phyloP scores from a whole-genome alignment of 371 early-diverging fungal species.

The Zychaea mexicana region DNA sequence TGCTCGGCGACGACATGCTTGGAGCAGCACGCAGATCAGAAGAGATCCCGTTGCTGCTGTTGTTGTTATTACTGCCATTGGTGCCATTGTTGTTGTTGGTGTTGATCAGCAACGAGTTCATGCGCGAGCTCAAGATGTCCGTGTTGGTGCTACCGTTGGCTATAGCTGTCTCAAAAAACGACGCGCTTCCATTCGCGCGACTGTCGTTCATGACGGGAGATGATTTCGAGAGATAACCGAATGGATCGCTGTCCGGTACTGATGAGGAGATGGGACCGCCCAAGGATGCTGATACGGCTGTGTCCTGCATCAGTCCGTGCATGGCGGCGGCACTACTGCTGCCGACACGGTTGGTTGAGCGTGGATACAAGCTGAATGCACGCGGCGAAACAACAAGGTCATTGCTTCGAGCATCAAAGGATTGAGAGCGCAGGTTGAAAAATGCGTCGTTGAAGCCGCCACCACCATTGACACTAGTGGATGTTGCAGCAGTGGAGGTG shows the following conservation, averaged over 20 bases:
- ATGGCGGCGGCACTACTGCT: not conserved
- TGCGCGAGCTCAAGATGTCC: conserved; percentile 14
- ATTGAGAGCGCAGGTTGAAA: conserved; percentile 32
- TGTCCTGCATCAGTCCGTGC: conserved; percentile 1
- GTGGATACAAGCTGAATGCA: conserved; percentile 25
- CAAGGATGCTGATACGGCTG: not conserved
- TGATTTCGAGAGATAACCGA: conserved; percentile 91
- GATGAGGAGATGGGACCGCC: not conserved
- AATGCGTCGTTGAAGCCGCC: conserved; percentile 29
- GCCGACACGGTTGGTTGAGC: not conserved
- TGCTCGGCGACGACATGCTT: conserved; percentile 16
- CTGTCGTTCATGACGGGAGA: conserved; percentile 33
- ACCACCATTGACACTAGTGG: too few relatives aligned
- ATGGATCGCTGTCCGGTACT: conserved; percentile 77
- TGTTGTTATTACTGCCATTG: not conserved
- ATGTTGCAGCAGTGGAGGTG: conserved; percentile 8
- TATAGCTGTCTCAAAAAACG: not conserved
- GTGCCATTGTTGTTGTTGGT: not conserved
- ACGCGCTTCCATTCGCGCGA: conserved; percentile 7
- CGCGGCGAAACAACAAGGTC: conserved; percentile 25
- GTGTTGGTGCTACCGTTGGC: not conserved
- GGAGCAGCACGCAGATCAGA: conserved; percentile 11
- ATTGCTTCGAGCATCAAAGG: conserved; percentile 33
- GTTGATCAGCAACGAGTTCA: conserved; percentile 14
- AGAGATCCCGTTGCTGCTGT: not conserved